These are phyloP conservation scores for Kalmanozyma brasiliensis DNA, from an alignment of 1,284 basidiomycete genomes.

Conservation along the genomic window DNA sequence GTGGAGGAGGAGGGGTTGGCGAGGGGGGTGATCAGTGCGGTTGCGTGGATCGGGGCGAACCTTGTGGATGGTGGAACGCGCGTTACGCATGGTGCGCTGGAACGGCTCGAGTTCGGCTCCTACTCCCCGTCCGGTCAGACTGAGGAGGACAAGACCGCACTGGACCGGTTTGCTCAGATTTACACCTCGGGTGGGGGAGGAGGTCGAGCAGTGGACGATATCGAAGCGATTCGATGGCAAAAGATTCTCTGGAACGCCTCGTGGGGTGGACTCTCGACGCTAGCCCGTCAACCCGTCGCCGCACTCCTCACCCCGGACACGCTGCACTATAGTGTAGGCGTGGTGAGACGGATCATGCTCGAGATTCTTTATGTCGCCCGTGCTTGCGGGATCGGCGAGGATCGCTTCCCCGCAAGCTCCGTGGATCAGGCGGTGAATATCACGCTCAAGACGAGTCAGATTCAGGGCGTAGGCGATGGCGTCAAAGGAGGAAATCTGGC, in stretches of 20 bases:
- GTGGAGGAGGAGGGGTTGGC: slow-evolving; percentile 62
- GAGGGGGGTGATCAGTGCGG: slow-evolving; percentile 63
- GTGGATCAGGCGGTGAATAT: slow-evolving; percentile 53
- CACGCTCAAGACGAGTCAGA: slow-evolving; percentile 31
- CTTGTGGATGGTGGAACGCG: slow-evolving; percentile 43
- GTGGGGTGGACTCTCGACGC: slow-evolving; percentile 68
- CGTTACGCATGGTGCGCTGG: slow-evolving; percentile 52
- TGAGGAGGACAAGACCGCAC: slow-evolving; percentile 55
- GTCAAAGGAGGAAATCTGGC: slow-evolving; percentile 18
- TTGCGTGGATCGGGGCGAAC: slow-evolving; percentile 70
- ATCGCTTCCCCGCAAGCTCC: slow-evolving; percentile 36
- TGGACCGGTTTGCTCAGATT: slow-evolving; percentile 67
- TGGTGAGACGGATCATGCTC: slow-evolving; percentile 68
- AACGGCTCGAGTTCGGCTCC: slow-evolving; percentile 69
- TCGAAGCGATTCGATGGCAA: slow-evolving; percentile 71
- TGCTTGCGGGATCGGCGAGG: slow-evolving; percentile 57
- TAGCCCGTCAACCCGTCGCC: slow-evolving; percentile 69
- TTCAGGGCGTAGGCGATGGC: slow-evolving; percentile 5
- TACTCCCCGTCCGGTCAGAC: slow-evolving; percentile 25
- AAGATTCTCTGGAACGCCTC: slow-evolving; percentile 68
- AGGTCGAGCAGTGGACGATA: slow-evolving; percentile 68
- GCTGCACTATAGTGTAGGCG: slow-evolving; percentile 67
- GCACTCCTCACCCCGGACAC: slow-evolving; percentile 65
- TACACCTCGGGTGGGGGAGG: slow-evolving; percentile 68
- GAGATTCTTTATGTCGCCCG: slow-evolving; percentile 69